These are phyloP conservation scores for Lithocarpus polystachyus DNA, from an alignment of 306 rosid genomes.

Conservation along the genomic window DNA sequence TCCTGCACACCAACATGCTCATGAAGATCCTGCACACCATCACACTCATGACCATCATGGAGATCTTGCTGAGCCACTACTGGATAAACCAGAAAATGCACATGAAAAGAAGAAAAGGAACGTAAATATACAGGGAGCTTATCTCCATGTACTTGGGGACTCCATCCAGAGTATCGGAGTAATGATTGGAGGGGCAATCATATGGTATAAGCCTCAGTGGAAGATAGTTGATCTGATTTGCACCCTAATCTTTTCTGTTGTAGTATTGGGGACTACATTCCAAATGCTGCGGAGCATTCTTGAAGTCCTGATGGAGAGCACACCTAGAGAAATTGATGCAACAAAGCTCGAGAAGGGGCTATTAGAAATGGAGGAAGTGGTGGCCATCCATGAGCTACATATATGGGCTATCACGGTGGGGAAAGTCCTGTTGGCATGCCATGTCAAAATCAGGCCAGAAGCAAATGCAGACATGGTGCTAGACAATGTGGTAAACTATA, in stretches of 20 bases:
- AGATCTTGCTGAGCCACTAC: slow-evolving; percentile 37
- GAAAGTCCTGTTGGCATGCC: slow-evolving; percentile 69
- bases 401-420: slow-evolving; percentile 85
- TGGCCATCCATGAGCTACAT: slow-evolving; percentile 77
- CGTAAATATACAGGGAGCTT: slow-evolving; percentile 72
- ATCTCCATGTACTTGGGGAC: slow-evolving; percentile 84
- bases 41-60: slow-evolving; percentile 26
- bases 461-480: slow-evolving; percentile 69
- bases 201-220: slow-evolving; percentile 72
- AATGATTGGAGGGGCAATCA: slow-evolving; percentile 76
- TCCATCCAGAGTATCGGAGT: slow-evolving; percentile 71
- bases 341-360: slow-evolving; percentile 56
- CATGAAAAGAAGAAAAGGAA: slow-evolving; percentile 44
- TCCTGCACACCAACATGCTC: slow-evolving; percentile 16
- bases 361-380: slow-evolving; percentile 69
- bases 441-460: slow-evolving; percentile 73
- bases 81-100: slow-evolving; percentile 33
- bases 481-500: slow-evolving; percentile 60
- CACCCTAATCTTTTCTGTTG: slow-evolving; percentile 57
- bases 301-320: slow-evolving; percentile 80
- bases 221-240: slow-evolving; percentile 65
- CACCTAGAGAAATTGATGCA: slow-evolving; percentile 75
- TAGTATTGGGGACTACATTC: slow-evolving; percentile 70
- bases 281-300: slow-evolving; percentile 65
- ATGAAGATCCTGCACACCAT: slow-evolving; percentile 16